A percentile compares a stretch with the other conserved stretches of the same genome.
Conservation (phyloP, 2,329 filamentous ascomycete species). For the Fusarium keratoplasticum region DNA sequence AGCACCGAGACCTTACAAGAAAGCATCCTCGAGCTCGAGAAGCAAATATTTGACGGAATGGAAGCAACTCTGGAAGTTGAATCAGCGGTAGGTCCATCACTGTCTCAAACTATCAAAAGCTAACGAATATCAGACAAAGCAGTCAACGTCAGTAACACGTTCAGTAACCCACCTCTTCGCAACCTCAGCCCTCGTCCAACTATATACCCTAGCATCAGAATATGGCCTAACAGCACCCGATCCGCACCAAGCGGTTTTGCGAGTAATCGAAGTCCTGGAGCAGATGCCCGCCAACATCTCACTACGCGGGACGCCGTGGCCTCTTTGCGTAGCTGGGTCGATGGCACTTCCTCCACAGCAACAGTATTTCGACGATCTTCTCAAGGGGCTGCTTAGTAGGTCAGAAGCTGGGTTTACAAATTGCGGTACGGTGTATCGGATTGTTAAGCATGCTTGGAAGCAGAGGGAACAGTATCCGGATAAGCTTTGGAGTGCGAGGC, state of each 20-base stretch:
- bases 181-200: constrained; percentile 25
- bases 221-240: background rate
- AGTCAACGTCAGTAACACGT: background rate
- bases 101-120: background rate
- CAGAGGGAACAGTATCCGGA: background rate
- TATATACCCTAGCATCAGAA: constrained; percentile 9
- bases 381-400: constrained; percentile 6
- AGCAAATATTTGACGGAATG: background rate
- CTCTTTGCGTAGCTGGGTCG: constrained; percentile 26
- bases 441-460: constrained; percentile 29
- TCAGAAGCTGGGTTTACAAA: constrained; percentile 29
- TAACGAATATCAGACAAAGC: background rate
- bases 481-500: constrained; percentile 25
- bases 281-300: constrained; percentile 18
- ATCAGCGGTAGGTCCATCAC: background rate
- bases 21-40: background rate
- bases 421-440: constrained; percentile 25
- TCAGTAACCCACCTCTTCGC: constrained; percentile 25
- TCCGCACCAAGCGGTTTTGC: background rate
- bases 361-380: constrained; percentile 23
- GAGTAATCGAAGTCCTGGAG: constrained; percentile 16
- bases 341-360: constrained; percentile 26
- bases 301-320: constrained; percentile 28
- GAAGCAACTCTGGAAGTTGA: background rate
- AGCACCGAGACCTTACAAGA: background rate